These are phyloP conservation scores for Diaporthe ampelina DNA, from an alignment of 2,329 filamentous ascomycete species.

Conservation along the genomic window DNA sequence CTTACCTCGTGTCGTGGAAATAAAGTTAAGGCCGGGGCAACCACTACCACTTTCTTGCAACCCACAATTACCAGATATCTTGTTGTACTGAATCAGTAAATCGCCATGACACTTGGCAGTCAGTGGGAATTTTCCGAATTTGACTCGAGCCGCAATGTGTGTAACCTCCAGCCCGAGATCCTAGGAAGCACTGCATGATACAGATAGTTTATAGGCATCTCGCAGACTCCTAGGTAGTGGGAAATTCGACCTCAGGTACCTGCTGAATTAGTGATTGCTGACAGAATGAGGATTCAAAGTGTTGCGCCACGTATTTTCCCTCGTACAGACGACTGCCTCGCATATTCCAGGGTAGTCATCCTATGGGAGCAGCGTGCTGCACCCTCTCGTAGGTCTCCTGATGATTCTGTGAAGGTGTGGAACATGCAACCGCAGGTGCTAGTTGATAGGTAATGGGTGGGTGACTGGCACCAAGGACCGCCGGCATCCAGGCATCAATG, in stretches of 20 bases:
- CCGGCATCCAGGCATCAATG: not conserved
- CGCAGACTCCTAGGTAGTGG: too few relatives aligned
- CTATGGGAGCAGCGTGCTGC: not conserved
- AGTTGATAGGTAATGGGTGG: not conserved
- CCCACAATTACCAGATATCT: not conserved
- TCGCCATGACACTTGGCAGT: conserved; percentile 14
- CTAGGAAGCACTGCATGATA: not conserved
- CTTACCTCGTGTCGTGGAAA: conserved; percentile 19
- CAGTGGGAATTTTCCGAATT: not conserved
- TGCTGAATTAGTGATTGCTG: not conserved
- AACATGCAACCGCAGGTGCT: not conserved
- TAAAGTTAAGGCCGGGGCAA: conserved; percentile 16
- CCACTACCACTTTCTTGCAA: not conserved
- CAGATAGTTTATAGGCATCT: not conserved
- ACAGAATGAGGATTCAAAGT: not conserved
- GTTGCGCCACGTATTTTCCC: not conserved
- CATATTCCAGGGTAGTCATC: not conserved
- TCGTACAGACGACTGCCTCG: not conserved
- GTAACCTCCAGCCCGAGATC: not conserved
- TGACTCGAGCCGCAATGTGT: conserved; percentile 27
- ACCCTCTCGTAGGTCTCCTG: not conserved
- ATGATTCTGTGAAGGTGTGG: not conserved
- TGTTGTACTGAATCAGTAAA: not conserved
- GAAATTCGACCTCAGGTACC: not conserved
- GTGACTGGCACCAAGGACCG: not conserved